Percentiles rank a stretch among this genome's conserved stretches.
Evolutionary conservation across 768 basidiomycete species (phyloP).

Genomic region (Naganishia vaughanmartiniae): DNA sequence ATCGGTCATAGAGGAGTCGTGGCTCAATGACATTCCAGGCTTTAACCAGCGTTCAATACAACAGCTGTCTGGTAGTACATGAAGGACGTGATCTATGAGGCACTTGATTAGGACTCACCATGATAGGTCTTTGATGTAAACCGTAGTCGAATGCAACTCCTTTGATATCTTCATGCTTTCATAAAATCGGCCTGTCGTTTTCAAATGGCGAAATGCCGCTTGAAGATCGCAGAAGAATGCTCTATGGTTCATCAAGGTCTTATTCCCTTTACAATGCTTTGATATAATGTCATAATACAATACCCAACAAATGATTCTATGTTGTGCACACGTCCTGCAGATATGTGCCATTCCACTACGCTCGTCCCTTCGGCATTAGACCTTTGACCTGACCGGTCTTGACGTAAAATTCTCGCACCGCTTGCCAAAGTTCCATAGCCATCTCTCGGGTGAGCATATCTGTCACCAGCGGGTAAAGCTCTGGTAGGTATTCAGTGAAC

Average conservation of each 20-base stretch:
- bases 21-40: slow-evolving; percentile 46
- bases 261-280: background rate
- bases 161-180: no score
- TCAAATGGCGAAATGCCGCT: no score
- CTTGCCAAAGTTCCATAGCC: slow-evolving; percentile 74
- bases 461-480: slow-evolving; percentile 84
- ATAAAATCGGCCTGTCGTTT: no score
- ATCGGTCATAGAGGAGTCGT: slow-evolving; percentile 69
- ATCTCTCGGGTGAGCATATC: slow-evolving; percentile 80
- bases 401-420: slow-evolving; percentile 73
- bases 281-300: background rate
- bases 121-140: background rate
- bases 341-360: background rate
- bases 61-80: slow-evolving; percentile 8
- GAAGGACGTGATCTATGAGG: background rate
- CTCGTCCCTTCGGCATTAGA: slow-evolving; percentile 26
- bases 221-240: no score
- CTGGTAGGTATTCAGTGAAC: slow-evolving; percentile 84
- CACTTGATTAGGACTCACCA: background rate
- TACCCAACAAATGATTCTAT: background rate
- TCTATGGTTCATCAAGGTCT: background rate
- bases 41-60: slow-evolving; percentile 25
- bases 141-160: no score
- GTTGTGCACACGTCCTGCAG: background rate
- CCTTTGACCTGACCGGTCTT: slow-evolving; percentile 58